These are phyloP conservation scores for Aureobasidium sp. DNA, from an alignment of 2,329 filamentous ascomycete species.

Conservation along the genomic window DNA sequence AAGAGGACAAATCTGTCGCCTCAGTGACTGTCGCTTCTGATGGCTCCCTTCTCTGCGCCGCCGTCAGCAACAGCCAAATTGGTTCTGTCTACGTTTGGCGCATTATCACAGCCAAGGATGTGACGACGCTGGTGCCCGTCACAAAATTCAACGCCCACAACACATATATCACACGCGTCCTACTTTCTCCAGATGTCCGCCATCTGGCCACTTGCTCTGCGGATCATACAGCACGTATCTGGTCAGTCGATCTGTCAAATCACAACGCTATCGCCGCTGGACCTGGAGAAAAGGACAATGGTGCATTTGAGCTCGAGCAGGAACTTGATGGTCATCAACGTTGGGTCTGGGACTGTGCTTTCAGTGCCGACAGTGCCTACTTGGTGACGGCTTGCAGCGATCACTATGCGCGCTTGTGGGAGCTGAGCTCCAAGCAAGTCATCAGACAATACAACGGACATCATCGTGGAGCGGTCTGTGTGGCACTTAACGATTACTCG, in stretches of 20 bases:
- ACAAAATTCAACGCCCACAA: slow-evolving; percentile 86
- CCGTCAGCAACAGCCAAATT: slow-evolving; percentile 68
- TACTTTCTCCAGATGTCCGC: slow-evolving; percentile 87
- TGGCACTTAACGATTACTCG: slow-evolving; percentile 71
- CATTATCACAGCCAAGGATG: slow-evolving; percentile 73
- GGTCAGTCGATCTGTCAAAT: slow-evolving; percentile 65
- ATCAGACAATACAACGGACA: slow-evolving; percentile 95
- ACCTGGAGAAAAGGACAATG: slow-evolving; percentile 7
- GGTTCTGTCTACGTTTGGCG: slow-evolving; percentile 98
- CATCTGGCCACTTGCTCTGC: slow-evolving; percentile 90
- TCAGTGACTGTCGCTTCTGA: slow-evolving; percentile 95
- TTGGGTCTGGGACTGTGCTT: slow-evolving; percentile 97
- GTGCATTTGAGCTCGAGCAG: slow-evolving; percentile 69
- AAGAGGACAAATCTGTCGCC: slow-evolving; percentile 87
- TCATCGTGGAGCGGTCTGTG: slow-evolving; percentile 83
- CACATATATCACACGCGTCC: slow-evolving; percentile 84
- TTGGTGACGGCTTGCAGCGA: slow-evolving; percentile 89
- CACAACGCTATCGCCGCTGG: slow-evolving; percentile 9
- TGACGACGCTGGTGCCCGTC: slow-evolving; percentile 76
- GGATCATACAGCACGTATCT: slow-evolving; percentile 92
- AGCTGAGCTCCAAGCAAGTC: slow-evolving; percentile 75
- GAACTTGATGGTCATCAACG: slow-evolving; percentile 85
- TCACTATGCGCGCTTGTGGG: slow-evolving; percentile 88
- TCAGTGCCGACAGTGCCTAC: slow-evolving; percentile 87
- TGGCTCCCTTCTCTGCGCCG: slow-evolving; percentile 79